A percentile compares a stretch with the other conserved stretches of the same genome.
Evolutionary conservation across 108 stramenopile species (phyloP).

Genomic region (Schizochytrium sp.): DNA sequence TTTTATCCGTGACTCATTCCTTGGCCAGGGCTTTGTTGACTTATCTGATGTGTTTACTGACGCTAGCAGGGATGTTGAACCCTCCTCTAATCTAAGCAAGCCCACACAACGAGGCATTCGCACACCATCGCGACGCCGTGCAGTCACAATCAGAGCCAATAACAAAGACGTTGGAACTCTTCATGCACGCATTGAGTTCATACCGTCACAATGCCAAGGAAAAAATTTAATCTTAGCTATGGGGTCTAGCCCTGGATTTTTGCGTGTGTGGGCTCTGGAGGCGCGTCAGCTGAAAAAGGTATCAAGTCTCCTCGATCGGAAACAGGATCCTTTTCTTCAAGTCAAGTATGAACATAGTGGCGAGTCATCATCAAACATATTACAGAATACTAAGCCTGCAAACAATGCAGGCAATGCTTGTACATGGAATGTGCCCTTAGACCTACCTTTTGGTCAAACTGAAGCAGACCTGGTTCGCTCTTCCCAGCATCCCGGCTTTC

Average conservation of each 20-base stretch:
- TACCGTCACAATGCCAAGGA: neutral
- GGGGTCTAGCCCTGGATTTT: neutral
- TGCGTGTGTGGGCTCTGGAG: constrained; percentile 49
- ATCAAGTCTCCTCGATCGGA: constrained; percentile 13
- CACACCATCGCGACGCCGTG: too few relatives aligned
- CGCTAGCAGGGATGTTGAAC: too few relatives aligned
- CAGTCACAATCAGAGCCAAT: neutral
- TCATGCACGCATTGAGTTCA: neutral
- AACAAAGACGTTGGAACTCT: neutral
- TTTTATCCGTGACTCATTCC: neutral
- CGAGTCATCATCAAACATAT: neutral
- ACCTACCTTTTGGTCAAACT: neutral
- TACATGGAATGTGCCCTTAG: constrained; percentile 15
- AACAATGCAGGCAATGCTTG: constrained; percentile 13
- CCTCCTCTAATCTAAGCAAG: too few relatives aligned
- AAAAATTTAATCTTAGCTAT: neutral
- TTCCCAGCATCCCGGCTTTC: constrained; percentile 6
- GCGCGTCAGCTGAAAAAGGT: constrained; percentile 34
- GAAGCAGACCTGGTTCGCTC: neutral
- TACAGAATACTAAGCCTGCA: neutral
- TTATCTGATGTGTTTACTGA: too few relatives aligned
- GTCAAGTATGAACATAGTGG: neutral
- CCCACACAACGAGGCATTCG: too few relatives aligned
- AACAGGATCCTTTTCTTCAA: constrained; percentile 16
- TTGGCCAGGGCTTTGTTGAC: neutral